Conservation (phyloP, 192 early-diverging fungal genomes). For the Rhizophagus sp. region DNA sequence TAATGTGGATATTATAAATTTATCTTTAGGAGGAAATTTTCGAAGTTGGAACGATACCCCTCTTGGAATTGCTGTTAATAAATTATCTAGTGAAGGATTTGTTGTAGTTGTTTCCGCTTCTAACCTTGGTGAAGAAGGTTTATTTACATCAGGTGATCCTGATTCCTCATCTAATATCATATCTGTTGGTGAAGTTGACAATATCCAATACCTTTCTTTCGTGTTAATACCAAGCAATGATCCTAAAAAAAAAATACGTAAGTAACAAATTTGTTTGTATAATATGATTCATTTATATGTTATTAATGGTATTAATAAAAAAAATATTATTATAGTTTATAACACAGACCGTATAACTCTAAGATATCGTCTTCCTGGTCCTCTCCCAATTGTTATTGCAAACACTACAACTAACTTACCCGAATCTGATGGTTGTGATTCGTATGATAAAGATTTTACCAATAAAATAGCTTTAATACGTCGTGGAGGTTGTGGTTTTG, state of each 20-base stretch:
- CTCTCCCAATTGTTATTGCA: conserved; percentile 40
- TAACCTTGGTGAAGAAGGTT: conserved; percentile 67
- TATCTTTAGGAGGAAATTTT: conserved; percentile 72
- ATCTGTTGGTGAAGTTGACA: conserved; percentile 59
- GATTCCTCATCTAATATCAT: conserved; percentile 56
- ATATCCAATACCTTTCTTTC: conserved; percentile 37
- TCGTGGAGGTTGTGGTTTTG: conserved; percentile 71
- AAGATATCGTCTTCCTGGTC: conserved; percentile 20
- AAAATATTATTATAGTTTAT: conserved; percentile 10
- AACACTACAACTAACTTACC: conserved; percentile 42
- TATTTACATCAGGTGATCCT: conserved; percentile 60
- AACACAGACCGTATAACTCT: not conserved
- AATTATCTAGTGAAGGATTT: conserved; percentile 45
- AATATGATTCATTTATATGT: not conserved
- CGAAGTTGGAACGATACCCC: conserved; percentile 63
- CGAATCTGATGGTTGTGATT: conserved; percentile 53
- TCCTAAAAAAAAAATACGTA: conserved; percentile 25
- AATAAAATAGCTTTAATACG: conserved; percentile 63
- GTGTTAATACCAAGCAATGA: conserved; percentile 35
- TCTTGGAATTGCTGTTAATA: conserved; percentile 56
- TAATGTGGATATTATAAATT: conserved; percentile 80
- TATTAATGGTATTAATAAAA: too few species aligned
- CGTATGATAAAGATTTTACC: conserved; percentile 40
- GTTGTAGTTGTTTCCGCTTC: conserved; percentile 63
- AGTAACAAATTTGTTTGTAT: conserved; percentile 9